Base-by-base conservation (phyloP, 768 basidiomycete genomes). In the Lactarius quietus region DNA sequence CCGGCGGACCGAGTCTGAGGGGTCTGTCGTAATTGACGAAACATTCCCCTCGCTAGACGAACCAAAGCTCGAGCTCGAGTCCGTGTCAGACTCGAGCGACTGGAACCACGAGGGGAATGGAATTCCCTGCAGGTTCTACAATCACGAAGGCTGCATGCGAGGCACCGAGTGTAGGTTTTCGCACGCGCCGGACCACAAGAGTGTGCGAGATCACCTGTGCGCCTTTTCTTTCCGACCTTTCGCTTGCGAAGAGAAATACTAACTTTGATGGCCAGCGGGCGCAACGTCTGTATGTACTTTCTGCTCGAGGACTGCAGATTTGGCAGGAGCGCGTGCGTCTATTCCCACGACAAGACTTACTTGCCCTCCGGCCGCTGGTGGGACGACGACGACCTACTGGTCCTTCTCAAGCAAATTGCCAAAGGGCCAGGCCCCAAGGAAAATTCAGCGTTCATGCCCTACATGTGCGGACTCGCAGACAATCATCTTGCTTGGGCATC, bases 101-200 rank as follows among this genome's bases (percentile, higher is more conserved):
- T 84, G 77, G 65, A 74, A 76, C 43, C 84, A 85, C 64, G 70
- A 70, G 1, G 85, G 84, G 5, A 85, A 83, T 57, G 79, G 79
- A 3, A 76, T 79, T 3, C 80, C 84, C 0, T 87, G 85, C 71
- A 77, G 80, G 53, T 83, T 82, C 70, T 84, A 86, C 70, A 86
- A 87, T 62, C 83, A 81, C 64, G 75, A 78, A 20, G 82, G 82
- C 0, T 86, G 85, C 69, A 71, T 64, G 12, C 74, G 77, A 3
- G 82, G 84, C 0, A 58, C 23, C 9, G 62, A 67, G 2, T 87
- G 85, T 68, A 63, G 63, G 20, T 85, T 76, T 72, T 83, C 79
- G 23, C 84, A 87, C 70, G 81, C 83, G 0, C 84, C 84, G 0
- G 84, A 86, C 65, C 70, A 77, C 48, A 82, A 80, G 71, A 86